phyloP scores from a whole-genome alignment of 2,329 filamentous ascomycete genomes.

The Monosporascus sp. region DNA sequence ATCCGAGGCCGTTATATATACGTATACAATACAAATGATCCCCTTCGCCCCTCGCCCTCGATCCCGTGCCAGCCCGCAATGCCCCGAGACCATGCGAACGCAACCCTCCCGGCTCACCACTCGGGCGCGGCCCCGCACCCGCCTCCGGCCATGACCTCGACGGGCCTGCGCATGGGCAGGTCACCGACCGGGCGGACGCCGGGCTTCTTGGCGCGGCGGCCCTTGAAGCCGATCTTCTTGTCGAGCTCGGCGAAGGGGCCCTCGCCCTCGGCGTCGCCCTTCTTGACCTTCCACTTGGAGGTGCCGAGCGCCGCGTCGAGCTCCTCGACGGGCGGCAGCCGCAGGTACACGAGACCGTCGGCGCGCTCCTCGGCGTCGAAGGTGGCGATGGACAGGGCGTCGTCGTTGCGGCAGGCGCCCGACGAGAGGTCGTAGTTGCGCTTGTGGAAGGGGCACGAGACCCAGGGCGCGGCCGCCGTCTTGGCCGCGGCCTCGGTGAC shows the following conservation, averaged over 20 bases:
- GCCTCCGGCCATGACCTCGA: conserved; percentile 28
- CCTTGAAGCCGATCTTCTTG: conserved; percentile 39
- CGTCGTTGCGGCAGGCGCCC: conserved; percentile 71
- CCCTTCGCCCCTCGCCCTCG: too few species aligned
- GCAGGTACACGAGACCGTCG: conserved; percentile 75
- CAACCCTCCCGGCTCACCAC: conserved; percentile 31
- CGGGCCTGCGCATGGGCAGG: conserved; percentile 30
- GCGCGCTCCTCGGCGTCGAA: conserved; percentile 68
- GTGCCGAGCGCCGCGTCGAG: conserved; percentile 76
- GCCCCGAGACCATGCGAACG: too few species aligned
- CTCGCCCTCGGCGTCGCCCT: conserved; percentile 48
- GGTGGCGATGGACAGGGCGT: conserved; percentile 71
- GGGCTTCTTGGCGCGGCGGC: conserved; percentile 37
- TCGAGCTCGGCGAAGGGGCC: conserved; percentile 42
- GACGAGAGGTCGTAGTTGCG: conserved; percentile 75
- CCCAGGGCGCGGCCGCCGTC: conserved; percentile 53
- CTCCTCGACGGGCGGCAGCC: conserved; percentile 74
- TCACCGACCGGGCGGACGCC: conserved; percentile 30
- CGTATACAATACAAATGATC: background rate
- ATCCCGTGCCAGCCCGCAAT: too few species aligned
- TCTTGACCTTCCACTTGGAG: conserved; percentile 70
- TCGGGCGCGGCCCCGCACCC: conserved; percentile 41
- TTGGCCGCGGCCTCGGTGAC: conserved; percentile 4
- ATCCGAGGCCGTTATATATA: background rate
- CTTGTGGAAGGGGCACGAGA: conserved; percentile 86